Percentiles rank a stretch among this genome's conserved stretches.
These are phyloP conservation scores for Pythium graminicola DNA, from an alignment of 352 stramenopile species.

Conservation along the genomic window DNA sequence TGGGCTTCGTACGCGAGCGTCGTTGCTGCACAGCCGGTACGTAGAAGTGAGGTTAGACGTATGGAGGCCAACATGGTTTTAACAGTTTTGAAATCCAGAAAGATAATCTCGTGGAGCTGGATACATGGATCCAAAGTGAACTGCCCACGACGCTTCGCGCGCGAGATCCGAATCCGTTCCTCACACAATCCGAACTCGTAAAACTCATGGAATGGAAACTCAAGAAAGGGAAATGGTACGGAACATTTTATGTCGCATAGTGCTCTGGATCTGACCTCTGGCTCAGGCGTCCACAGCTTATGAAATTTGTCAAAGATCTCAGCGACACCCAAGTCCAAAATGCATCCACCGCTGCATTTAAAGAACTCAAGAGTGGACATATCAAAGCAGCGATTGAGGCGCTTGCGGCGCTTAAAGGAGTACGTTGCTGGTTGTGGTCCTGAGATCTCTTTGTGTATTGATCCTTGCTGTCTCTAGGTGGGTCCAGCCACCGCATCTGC, in stretches of 20 bases:
- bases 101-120: slow-evolving; percentile 45
- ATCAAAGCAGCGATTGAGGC: slow-evolving; percentile 43
- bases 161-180: slow-evolving; percentile 42
- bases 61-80: neutral
- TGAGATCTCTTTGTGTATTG: neutral
- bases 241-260: neutral
- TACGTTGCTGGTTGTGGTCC: slow-evolving; percentile 19
- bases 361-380: slow-evolving; percentile 28
- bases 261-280: neutral
- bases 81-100: slow-evolving; percentile 30
- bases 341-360: slow-evolving; percentile 39
- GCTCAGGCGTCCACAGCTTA: slow-evolving; percentile 59
- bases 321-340: slow-evolving; percentile 38
- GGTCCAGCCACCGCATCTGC: slow-evolving; percentile 71
- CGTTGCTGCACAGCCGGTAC: slow-evolving; percentile 35
- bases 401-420: slow-evolving; percentile 61
- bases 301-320: slow-evolving; percentile 59
- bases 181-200: slow-evolving; percentile 49
- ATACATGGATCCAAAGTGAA: slow-evolving; percentile 46
- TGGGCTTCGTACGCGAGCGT: slow-evolving; percentile 39
- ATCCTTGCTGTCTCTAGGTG: slow-evolving; percentile 30
- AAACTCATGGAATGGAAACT: slow-evolving; percentile 81
- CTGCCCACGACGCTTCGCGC: slow-evolving; percentile 35
- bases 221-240: slow-evolving; percentile 78
- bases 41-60: neutral